Evolutionary conservation across 148 eudicot species (phyloP), one percentile per base, ranked within the genome.

Genomic region (Spergularia marina): DNA sequence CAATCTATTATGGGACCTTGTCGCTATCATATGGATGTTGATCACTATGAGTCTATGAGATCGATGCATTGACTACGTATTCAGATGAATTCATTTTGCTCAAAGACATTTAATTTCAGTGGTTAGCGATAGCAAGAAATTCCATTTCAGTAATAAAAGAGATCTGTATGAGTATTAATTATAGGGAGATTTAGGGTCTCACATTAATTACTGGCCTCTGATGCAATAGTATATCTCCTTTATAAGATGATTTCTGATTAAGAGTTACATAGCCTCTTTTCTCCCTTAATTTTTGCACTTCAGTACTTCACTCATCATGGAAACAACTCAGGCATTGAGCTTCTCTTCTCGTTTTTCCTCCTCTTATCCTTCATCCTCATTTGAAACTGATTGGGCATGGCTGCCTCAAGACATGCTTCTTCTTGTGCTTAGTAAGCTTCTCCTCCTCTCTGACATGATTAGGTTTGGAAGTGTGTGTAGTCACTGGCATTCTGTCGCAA

Each of bases 381-480:
- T 51, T 52, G 56, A 20, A 39, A 36, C 7, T 68, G 58, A 51
- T 16, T 74, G 76, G 76, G 68, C 76, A 21, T 74, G 68, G 58
- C 5, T 74, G 40, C 76, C 68, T 47, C 44, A 16, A 23, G 21
- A 61, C 44, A 44, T 44, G 47, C 68, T 74, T 53, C 49, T 58
- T 44, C 8, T 74, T 47, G 68, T 74, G 64, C 71, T 75, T 15
- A 75, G 65, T 34, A 75, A 75, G 47, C 61, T 74, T 47, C 10
- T 75, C 1, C 78, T 65, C 7, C 65, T 62, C 36, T 30, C 36
- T 75, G 78, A 68, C 40, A 68, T 67, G 73, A 14, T 67, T 49
- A 53, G 20, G 53, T 57, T 76, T 49, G 54, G 73, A 4, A 58
- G 58, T 69, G 79, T 68, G 4, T 76, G 78, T 56, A 76, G 65